Evolutionary conservation across 225 moss, liverwort and hornwort genomes (phyloP).

Genomic region (Pleurozium schreberi): DNA sequence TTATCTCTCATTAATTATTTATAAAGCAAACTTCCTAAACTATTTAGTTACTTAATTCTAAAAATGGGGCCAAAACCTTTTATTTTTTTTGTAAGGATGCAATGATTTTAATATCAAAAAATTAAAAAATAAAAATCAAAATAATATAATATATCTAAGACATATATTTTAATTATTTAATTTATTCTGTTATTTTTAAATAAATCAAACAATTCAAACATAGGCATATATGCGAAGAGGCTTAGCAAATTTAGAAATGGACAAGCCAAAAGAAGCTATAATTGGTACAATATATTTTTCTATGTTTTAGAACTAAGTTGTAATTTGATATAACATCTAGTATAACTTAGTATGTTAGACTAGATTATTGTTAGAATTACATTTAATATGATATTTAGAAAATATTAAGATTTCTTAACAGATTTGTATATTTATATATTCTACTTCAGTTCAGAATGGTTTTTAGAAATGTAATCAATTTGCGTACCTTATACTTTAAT

Average conservation of each 20-base stretch:
- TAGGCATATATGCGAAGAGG: constrained; percentile 42
- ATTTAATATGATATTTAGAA: neutral
- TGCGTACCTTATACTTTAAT: no score
- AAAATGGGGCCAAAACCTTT: neutral
- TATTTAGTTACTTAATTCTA: neutral
- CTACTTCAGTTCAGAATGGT: neutral
- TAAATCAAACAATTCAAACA: neutral
- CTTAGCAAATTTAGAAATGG: constrained; percentile 27
- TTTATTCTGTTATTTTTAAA: neutral
- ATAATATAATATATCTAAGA: no score
- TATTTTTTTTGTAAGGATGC: neutral
- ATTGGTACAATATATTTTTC: neutral
- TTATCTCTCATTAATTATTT: neutral
- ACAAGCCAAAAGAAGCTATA: constrained; percentile 19
- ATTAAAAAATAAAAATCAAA: no score
- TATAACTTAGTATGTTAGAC: neutral
- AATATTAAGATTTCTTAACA: no score
- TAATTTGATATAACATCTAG: neutral
- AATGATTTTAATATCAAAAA: no score
- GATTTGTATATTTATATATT: no score
- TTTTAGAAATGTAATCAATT: fast-evolving
- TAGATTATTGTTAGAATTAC: neutral
- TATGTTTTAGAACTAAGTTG: neutral
- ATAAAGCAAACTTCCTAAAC: neutral
- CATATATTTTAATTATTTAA: no score